Evolutionary conservation across 805 yeast genomes (phyloP).

Genomic region (Wickerhamiella parazyma): DNA sequence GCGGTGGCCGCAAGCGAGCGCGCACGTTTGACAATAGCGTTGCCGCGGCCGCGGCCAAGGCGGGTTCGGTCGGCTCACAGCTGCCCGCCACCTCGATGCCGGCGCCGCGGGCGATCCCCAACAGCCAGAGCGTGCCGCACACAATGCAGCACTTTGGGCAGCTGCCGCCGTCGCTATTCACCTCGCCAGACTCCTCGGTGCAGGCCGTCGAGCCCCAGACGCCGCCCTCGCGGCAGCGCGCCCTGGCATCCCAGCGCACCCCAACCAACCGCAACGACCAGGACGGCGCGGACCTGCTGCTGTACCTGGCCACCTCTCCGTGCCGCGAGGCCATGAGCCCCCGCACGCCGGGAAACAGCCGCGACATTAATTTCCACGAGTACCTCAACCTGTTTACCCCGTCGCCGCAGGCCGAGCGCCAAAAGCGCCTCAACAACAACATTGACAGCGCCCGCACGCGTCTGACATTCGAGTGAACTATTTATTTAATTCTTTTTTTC

Average conservation of each 20-base stretch:
- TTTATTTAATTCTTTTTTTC: background rate
- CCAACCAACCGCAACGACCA: slow-evolving; percentile 11
- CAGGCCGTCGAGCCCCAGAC: slow-evolving; percentile 7
- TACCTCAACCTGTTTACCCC: slow-evolving; percentile 71
- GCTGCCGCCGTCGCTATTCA: slow-evolving; percentile 6
- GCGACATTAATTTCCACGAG: slow-evolving; percentile 62
- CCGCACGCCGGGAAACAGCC: slow-evolving; percentile 25
- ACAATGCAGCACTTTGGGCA: slow-evolving; percentile 1
- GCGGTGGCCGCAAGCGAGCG: slow-evolving; percentile 11
- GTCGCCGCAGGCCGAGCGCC: slow-evolving; percentile 25
- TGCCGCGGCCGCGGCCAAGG: slow-evolving; percentile 2
- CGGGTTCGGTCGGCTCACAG: slow-evolving; percentile 6
- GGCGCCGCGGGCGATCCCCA: slow-evolving; percentile 8
- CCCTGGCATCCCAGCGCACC: background rate
- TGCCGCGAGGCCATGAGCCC: slow-evolving; percentile 30
- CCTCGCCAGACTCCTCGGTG: background rate
- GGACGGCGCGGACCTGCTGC: slow-evolving; percentile 71
- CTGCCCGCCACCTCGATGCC: slow-evolving; percentile 7
- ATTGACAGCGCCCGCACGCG: slow-evolving; percentile 9
- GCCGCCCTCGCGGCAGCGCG: slow-evolving; percentile 8
- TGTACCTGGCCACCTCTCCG: slow-evolving; percentile 77
- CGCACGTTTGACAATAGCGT: slow-evolving; percentile 5
- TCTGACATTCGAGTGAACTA: slow-evolving; percentile 8
- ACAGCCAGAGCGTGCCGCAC: slow-evolving; percentile 6
- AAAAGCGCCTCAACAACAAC: slow-evolving; percentile 7